Base-by-base conservation (phyloP, 306 rosid species). In the Cicer judaicum region DNA sequence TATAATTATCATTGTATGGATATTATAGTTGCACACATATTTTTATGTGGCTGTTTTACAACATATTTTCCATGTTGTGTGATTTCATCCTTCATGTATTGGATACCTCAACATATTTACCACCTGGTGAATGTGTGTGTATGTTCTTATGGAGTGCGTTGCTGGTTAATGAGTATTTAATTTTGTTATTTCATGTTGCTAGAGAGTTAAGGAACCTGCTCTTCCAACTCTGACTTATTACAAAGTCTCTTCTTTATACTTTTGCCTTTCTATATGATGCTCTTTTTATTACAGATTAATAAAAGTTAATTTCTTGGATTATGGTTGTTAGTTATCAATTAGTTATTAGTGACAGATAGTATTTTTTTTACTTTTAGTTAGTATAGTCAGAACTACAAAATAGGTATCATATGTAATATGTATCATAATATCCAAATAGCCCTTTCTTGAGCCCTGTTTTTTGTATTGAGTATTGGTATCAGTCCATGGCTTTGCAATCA, bases 151-250 rank as follows among this genome's bases (percentile, higher is more conserved):
- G 29, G 48, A 21, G 34, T 74, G 47, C 44, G 6, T 21, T 38
- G 46, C 40, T 81, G 6, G 13, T 42, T 21, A 7, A 34, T 43
- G 15, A 41, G 52, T 24, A 34, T 42, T 40, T 14, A 36, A 38
- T 44, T 34, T 70, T 11, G 68, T 54, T 16, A 47, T 57, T 73
- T 46, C 59, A 15, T 61, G 48, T 15, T 67, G 42, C 61, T 36
- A 36, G 24, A 11, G 62, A 47, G 18, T 48, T 61, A 34, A 60
- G 69, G 44, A 61, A 13, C 65, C 48, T 34, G 5, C 65, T 43
- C 18, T 60, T 34, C 5, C 19, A 34, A 60, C 43, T 60, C 43
- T 13, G 41, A 12, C 15, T 21, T 10, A 13, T 10, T 6, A 60
- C 65, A 60, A 34, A 60, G n/a, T 55, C 38, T 55, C 61, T 18